These are phyloP conservation scores for Candida khao-thaluensis DNA, from an alignment of 805 yeast genomes.

Conservation along the genomic window DNA sequence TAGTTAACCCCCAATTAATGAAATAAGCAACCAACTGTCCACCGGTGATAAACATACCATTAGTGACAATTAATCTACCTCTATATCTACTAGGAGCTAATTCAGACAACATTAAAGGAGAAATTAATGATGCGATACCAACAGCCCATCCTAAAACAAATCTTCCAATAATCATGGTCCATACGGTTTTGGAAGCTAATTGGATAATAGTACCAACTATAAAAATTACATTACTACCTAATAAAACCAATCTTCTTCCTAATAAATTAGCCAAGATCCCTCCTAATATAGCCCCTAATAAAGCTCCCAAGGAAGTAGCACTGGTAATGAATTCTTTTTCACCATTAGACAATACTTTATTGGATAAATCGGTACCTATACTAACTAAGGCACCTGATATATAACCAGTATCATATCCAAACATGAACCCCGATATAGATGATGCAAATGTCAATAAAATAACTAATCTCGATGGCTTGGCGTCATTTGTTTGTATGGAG, in stretches of 20 bases:
- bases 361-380: slow-evolving; percentile 70
- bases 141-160: slow-evolving; percentile 95
- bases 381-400: slow-evolving; percentile 91
- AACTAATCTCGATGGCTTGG: slow-evolving; percentile 60
- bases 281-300: slow-evolving; percentile 73
- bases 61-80: slow-evolving; percentile 86
- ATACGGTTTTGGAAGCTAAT: slow-evolving; percentile 72
- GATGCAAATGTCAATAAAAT: slow-evolving; percentile 69
- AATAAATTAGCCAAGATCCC: slow-evolving; percentile 79
- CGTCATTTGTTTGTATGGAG: slow-evolving; percentile 4
- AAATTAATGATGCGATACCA: slow-evolving; percentile 88
- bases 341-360: slow-evolving; percentile 62
- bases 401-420: slow-evolving; percentile 97
- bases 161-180: slow-evolving; percentile 92
- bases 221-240: slow-evolving; percentile 80
- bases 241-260: slow-evolving; percentile 83
- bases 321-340: slow-evolving; percentile 89
- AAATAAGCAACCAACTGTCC: slow-evolving; percentile 95
- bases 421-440: slow-evolving; percentile 92
- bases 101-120: slow-evolving; percentile 92
- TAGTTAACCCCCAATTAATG: slow-evolving; percentile 81
- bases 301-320: slow-evolving; percentile 92
- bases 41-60: slow-evolving; percentile 87
- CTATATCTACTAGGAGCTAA: slow-evolving; percentile 89
- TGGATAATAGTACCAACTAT: slow-evolving; percentile 84